Evolutionary conservation across 305 asterid species (phyloP), one percentile per base, ranked within the genome.

Genomic region (Petunia hybrid): DNA sequence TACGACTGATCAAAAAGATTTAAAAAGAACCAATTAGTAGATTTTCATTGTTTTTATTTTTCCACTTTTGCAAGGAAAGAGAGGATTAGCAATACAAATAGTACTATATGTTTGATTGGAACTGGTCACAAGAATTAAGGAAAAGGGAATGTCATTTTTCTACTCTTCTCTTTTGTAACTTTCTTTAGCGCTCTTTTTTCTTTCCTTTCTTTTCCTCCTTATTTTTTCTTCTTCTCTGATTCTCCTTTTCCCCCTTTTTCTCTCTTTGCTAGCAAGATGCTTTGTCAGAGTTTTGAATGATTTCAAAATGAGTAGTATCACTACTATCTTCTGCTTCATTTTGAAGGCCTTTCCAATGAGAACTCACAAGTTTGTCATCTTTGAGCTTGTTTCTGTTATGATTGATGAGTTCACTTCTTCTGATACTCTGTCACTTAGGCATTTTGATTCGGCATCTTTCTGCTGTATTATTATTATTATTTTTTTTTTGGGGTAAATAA

Each of bases 341-440:
- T 86, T 83, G 88, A 68, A 43, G 56, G 76, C 78, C 90, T 91
- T 75, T 89, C 92, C 79, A 92, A 87, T 45, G 94, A 90, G 85
- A 93, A 92, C 84, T 93, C 97, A 22, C 87, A 93, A 87, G 89
- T 93, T 89, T 56, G 97, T 95, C 87, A 84, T 90, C 80, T 86
- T 89, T 70, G 88, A 89, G 83, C 85, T 89, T 80, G 91, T 83
- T 79, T 88, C 89, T 82, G 89, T 86, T 82, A 85, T 67, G 85
- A 90, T 88, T 59, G 90, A 91, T 87, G 97, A 89, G 85, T 91
- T 89, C 88, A 81, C 90, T 38, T 85, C 91, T 77, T 12, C 12
- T 2, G 93, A 89, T 86, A 87, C 71, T 85, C 87, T 88, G 78
- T 89, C 93, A 87, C 90, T 87, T 63, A 80, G 65, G 81, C 88